Conservation (phyloP, 179 eudicot genomes). For the Carnegiea gigantea region DNA sequence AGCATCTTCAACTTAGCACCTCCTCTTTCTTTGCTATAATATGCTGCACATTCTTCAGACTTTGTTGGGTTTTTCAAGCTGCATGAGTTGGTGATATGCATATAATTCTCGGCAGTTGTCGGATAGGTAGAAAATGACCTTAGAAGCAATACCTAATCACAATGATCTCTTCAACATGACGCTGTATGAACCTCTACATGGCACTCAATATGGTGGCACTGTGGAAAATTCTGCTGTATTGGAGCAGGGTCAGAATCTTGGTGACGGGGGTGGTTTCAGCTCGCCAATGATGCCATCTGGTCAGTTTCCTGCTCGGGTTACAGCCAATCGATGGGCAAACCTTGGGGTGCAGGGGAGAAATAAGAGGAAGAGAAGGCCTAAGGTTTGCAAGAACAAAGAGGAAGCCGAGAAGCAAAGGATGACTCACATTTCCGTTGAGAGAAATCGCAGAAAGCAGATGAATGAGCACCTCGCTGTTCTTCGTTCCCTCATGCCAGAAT, state of each 20-base stretch:
- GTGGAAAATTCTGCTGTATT: not conserved
- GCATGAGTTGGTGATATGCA: slow-evolving; percentile 16
- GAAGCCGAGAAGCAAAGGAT: slow-evolving; percentile 87
- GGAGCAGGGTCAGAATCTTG: slow-evolving; percentile 15
- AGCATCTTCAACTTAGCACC: not conserved
- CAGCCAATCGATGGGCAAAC: slow-evolving; percentile 13
- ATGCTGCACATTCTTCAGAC: not conserved
- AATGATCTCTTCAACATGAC: slow-evolving; percentile 57
- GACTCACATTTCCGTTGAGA: slow-evolving; percentile 92
- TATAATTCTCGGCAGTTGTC: not conserved
- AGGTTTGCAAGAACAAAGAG: slow-evolving; percentile 78
- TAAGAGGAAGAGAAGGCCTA: slow-evolving; percentile 62
- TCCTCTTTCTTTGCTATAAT: not conserved
- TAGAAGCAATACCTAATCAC: slow-evolving; percentile 60
- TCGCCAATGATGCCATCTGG: not conserved
- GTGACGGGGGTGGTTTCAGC: slow-evolving; percentile 7
- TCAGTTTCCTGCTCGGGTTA: slow-evolving; percentile 9
- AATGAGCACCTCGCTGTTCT: slow-evolving; percentile 80
- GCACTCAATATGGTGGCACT: slow-evolving; percentile 27
- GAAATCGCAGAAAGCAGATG: slow-evolving; percentile 92
- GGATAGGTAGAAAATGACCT: slow-evolving; percentile 37
- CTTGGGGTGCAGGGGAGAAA: slow-evolving; percentile 52
- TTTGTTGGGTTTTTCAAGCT: not conserved
- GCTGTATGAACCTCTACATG: slow-evolving; percentile 51
- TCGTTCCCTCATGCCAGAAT: slow-evolving; percentile 90